These are phyloP conservation scores for Rutstroemia sp. DNA, from an alignment of 2,329 filamentous ascomycete genomes.

Conservation along the genomic window DNA sequence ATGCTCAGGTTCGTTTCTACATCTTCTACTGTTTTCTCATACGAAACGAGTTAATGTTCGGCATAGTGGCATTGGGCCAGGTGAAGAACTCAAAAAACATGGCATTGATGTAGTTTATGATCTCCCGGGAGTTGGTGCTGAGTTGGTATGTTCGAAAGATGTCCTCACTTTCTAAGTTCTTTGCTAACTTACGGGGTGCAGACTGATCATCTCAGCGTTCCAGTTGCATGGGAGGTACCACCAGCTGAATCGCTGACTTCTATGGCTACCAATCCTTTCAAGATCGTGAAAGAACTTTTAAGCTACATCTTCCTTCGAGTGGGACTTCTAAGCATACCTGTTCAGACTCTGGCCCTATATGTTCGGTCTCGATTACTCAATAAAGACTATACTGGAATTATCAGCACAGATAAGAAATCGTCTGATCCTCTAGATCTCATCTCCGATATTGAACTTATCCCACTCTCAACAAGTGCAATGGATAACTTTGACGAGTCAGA, in stretches of 20 bases:
- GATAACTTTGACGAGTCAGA: constrained; percentile 5
- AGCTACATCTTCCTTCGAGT: constrained; percentile 8
- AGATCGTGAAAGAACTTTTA: background rate
- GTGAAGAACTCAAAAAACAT: constrained; percentile 5
- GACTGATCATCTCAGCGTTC: constrained; percentile 6
- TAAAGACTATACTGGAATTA: background rate
- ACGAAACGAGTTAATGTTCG: no score
- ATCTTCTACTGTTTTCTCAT: no score
- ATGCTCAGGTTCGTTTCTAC: constrained; percentile 9
- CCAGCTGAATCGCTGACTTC: background rate
- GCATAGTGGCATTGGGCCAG: constrained; percentile 7
- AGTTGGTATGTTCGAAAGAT: background rate
- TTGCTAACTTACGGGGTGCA: background rate
- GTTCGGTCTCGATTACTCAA: constrained; percentile 2
- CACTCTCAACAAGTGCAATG: constrained; percentile 5
- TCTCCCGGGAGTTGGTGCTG: constrained; percentile 6
- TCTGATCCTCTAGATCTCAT: background rate
- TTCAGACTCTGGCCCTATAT: constrained; percentile 3
- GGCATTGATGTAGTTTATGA: constrained; percentile 3
- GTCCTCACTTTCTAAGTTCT: background rate
- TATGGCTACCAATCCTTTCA: background rate
- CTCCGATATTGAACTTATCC: constrained; percentile 9
- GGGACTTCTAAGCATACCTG: constrained; percentile 1
- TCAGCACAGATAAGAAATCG: background rate
- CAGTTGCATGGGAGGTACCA: constrained; percentile 9